Evolutionary conservation across 805 yeast genomes (phyloP), one percentile per base, ranked within the genome.

Genomic region (Priceomyces melissophilus): DNA sequence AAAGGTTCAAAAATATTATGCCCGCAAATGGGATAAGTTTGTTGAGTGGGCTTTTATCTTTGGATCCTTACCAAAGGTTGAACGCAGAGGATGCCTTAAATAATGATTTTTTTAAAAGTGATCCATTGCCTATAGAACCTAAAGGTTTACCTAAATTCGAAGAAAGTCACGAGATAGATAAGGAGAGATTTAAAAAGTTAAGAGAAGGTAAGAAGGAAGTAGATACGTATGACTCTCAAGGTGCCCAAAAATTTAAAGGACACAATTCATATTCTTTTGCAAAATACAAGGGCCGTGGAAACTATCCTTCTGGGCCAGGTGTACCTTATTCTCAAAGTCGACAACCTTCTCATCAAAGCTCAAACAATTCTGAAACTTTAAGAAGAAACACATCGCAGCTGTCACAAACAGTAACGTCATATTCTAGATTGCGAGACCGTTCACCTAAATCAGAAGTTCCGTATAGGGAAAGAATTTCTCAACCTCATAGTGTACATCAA

Each of bases 101-200:
- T 11, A 89, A 87, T 50, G 68, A 63, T 1, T 93, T 82, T 65
- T 89, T 93, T 63, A 67, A 58, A 12, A 67, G 67, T 3, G 81
- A 73, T 0, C 97, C 97, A 0, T 48, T 75, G 15, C 88, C 96
- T 0, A 69, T 80, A 30, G 38, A 49, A 10, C 78, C 81, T 0
- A 54, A 54, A 5, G 76, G 75, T 13, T 63, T 89, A 16, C 84
- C 88, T 3, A 74, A 73, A 23, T 84, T 84, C 49, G 90, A 84
- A 49, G 95, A 90, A 47, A 79, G 95, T 46, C 97, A 93, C 59
- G 98, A 91, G 60, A 76, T 89, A 17, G 96, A 88, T 61, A 78
- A 78, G 36, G 78, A 79, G 46, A 69, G 79, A 47, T 69, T 65
- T 71, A 75, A 63, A 73, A 72, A 58, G 67, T 67, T 56, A 75